Evolutionary conservation across 2,329 filamentous ascomycete species (phyloP).

Genomic region (Penicillium sp.): DNA sequence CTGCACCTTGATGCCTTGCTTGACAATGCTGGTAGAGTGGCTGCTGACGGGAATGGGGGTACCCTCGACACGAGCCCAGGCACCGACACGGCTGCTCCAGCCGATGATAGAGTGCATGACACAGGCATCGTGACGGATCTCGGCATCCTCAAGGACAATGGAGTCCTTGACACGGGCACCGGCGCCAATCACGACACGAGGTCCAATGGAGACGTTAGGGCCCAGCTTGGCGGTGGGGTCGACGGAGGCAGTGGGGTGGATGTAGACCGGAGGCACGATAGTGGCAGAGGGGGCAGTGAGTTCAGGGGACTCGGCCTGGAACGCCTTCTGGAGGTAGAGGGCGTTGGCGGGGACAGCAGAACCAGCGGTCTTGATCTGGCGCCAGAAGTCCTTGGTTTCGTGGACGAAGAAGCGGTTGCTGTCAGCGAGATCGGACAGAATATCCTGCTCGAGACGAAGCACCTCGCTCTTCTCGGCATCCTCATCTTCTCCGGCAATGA

Average conservation of each 20-base stretch:
- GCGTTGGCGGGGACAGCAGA: constrained; percentile 96
- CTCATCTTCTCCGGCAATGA: constrained; percentile 67
- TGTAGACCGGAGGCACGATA: constrained; percentile 90
- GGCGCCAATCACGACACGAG: constrained; percentile 79
- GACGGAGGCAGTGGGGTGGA: constrained; percentile 86
- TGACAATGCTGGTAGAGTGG: constrained; percentile 92
- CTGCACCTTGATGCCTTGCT: constrained; percentile 98
- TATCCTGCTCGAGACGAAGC: constrained; percentile 94
- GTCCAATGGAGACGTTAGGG: constrained; percentile 93
- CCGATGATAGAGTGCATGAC: constrained; percentile 95
- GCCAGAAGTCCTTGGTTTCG: constrained; percentile 99
- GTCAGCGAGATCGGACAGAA: constrained; percentile 91
- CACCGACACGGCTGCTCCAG: constrained; percentile 92
- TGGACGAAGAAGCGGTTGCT: constrained; percentile 98
- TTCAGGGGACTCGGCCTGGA: constrained; percentile 78
- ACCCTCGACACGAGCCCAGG: constrained; percentile 97
- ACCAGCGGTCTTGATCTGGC: constrained; percentile 98
- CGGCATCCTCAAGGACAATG: constrained; percentile 89
- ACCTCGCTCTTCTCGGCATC: constrained; percentile 78
- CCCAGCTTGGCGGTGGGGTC: constrained; percentile 96
- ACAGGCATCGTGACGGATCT: constrained; percentile 96
- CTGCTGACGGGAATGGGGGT: constrained; percentile 84
- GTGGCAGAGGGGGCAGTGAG: constrained; percentile 80
- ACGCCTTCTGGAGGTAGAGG: constrained; percentile 91
- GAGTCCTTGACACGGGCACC: constrained; percentile 93